phyloP scores from a whole-genome alignment of 2,329 filamentous ascomycete species.

The Plenodomus lindquistii region DNA sequence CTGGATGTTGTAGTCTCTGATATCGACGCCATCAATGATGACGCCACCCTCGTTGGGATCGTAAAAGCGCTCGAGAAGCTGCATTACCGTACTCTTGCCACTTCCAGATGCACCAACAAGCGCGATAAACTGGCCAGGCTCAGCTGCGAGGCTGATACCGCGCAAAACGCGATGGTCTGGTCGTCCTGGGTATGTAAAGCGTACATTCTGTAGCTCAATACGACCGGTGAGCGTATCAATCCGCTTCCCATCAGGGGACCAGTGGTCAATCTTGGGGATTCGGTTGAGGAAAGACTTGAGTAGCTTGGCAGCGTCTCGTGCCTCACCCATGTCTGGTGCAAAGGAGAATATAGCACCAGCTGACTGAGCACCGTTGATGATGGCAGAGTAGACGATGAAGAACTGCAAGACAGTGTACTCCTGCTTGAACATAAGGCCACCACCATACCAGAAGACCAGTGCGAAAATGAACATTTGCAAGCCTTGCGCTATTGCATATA shows the following conservation, averaged over 20 bases:
- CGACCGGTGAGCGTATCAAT: conserved; percentile 64
- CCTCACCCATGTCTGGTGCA: conserved; percentile 95
- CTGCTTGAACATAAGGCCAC: conserved; percentile 30
- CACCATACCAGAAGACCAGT: conserved; percentile 46
- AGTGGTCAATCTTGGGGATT: conserved; percentile 68
- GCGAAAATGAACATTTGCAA: conserved; percentile 57
- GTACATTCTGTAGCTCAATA: conserved; percentile 88
- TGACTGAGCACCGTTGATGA: conserved; percentile 91
- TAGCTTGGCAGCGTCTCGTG: conserved; percentile 77
- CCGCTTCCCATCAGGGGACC: conserved; percentile 44
- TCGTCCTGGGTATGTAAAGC: conserved; percentile 91
- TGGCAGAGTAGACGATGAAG: conserved; percentile 84
- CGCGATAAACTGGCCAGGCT: conserved; percentile 81
- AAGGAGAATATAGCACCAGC: conserved; percentile 93
- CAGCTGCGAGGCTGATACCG: conserved; percentile 74
- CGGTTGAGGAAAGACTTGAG: conserved; percentile 85
- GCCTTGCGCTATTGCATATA: conserved; percentile 86
- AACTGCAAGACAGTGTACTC: conserved; percentile 79
- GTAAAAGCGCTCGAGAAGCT: conserved; percentile 91
- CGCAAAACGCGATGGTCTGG: conserved; percentile 90
- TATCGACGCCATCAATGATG: conserved; percentile 80
- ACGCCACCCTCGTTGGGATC: conserved; percentile 81
- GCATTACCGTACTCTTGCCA: conserved; percentile 92
- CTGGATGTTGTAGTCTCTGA: conserved; percentile 75
- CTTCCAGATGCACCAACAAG: conserved; percentile 93